Conservation (phyloP, 2,329 filamentous ascomycete genomes). For the Rhynchosporium graminicola region DNA sequence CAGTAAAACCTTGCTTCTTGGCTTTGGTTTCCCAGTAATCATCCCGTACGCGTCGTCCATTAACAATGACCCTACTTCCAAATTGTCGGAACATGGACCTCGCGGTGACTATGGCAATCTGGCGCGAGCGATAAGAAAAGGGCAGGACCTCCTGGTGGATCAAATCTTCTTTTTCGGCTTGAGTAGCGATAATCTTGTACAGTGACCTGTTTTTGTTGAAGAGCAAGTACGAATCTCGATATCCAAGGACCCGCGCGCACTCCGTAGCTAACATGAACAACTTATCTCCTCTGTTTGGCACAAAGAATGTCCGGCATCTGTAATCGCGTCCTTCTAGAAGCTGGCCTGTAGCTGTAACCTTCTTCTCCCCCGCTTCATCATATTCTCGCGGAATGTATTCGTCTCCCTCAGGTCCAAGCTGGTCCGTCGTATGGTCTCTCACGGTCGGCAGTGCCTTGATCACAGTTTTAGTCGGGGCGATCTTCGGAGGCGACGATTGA, state of each 20-base stretch:
- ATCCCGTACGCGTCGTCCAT: constrained; percentile 87
- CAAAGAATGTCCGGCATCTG: constrained; percentile 88
- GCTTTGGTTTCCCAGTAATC: constrained; percentile 99
- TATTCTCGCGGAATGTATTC: constrained; percentile 94
- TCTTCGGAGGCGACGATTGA: constrained; percentile 69
- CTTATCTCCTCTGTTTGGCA: constrained; percentile 87
- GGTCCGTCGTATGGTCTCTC: constrained; percentile 94
- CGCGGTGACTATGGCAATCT: constrained; percentile 97
- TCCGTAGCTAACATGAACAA: constrained; percentile 99
- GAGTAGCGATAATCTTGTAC: constrained; percentile 96
- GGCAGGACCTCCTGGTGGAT: constrained; percentile 94
- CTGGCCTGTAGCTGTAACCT: constrained; percentile 82
- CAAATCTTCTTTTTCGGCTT: constrained; percentile 93
- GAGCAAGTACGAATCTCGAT: constrained; percentile 94
- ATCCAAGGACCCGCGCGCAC: constrained; percentile 89
- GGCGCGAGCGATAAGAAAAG: constrained; percentile 96
- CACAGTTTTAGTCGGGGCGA: constrained; percentile 78
- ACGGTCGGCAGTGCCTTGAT: constrained; percentile 95
- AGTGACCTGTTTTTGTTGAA: constrained; percentile 99
- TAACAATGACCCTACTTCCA: constrained; percentile 87
- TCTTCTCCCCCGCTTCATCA: constrained; percentile 91
- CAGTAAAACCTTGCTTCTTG: constrained; percentile 95
- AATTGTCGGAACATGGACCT: constrained; percentile 99
- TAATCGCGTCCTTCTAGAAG: constrained; percentile 83
- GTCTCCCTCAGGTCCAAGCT: constrained; percentile 83